Conservation (phyloP, 306 rosid species). For the Biancaea sappan region DNA sequence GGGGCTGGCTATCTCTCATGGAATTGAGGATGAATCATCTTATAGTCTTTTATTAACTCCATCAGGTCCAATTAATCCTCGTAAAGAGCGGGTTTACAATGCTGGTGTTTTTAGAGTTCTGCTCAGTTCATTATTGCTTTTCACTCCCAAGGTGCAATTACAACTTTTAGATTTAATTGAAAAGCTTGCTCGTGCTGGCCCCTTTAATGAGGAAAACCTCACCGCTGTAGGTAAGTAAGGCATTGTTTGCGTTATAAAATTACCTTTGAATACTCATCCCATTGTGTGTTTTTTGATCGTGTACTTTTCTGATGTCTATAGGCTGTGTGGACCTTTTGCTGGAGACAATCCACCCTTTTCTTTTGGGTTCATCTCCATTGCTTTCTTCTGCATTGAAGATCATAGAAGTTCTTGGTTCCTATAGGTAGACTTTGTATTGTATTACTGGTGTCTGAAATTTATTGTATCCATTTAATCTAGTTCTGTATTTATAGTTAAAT, state of each 20-base stretch:
- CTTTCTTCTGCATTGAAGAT: conserved; percentile 81
- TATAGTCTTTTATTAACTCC: conserved; percentile 61
- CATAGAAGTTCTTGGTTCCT: conserved; percentile 95
- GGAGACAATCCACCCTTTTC: conserved; percentile 92
- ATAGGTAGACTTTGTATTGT: conserved; percentile 60
- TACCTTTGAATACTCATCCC: conserved; percentile 33
- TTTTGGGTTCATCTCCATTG: conserved; percentile 81
- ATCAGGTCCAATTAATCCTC: conserved; percentile 80
- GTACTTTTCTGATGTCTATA: conserved; percentile 35
- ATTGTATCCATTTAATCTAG: conserved; percentile 28
- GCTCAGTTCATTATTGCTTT: conserved; percentile 74
- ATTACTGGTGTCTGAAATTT: conserved; percentile 16
- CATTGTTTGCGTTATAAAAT: conserved; percentile 24
- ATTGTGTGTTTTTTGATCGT: conserved; percentile 11
- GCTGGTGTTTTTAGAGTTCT: conserved; percentile 87
- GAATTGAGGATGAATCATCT: conserved; percentile 51
- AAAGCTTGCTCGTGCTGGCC: conserved; percentile 79
- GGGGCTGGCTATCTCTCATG: conserved; percentile 48
- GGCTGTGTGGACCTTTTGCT: conserved; percentile 94
- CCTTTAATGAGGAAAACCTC: conserved; percentile 90
- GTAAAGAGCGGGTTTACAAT: conserved; percentile 77
- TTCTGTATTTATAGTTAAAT: conserved; percentile 24
- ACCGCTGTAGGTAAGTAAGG: conserved; percentile 77
- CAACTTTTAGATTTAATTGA: conserved; percentile 77
- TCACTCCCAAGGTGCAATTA: conserved; percentile 90